Percentiles rank a stretch among this genome's conserved stretches.
Conservation (phyloP, 345 rosid genomes). For the Heritiera fomes region DNA sequence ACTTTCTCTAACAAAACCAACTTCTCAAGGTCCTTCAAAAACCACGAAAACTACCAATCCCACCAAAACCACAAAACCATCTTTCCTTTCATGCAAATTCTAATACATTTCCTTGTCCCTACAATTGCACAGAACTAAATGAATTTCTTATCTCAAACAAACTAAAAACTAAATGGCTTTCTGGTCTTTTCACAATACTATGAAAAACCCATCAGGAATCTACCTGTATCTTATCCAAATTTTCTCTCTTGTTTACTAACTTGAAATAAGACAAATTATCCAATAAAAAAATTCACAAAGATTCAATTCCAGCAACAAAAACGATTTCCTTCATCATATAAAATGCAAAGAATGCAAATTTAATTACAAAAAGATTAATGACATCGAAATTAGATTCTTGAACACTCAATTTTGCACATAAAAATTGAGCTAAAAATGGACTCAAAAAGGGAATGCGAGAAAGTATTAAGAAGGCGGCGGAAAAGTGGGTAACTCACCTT, state of each 20-base stretch:
- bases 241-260: background rate
- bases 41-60: conserved; percentile 19
- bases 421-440: background rate
- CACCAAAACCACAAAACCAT: conserved; percentile 12
- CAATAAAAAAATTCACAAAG: background rate
- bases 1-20: conserved; percentile 3
- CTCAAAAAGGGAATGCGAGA: too few relatives aligned
- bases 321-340: background rate
- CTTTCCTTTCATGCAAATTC: background rate
- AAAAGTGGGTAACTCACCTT: background rate
- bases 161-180: background rate
- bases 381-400: background rate
- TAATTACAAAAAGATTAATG: background rate
- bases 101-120: background rate
- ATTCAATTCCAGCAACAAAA: background rate
- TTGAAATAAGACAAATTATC: background rate
- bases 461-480: background rate
- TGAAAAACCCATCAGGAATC: background rate
- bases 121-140: background rate
- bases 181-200: too few relatives aligned
- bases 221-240: background rate
- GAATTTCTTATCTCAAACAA: background rate
- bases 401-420: background rate
- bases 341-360: background rate
- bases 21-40: conserved; percentile 21